These are phyloP conservation scores for Melaleuca quinquenervia DNA, from an alignment of 345 rosid genomes.

Conservation along the genomic window DNA sequence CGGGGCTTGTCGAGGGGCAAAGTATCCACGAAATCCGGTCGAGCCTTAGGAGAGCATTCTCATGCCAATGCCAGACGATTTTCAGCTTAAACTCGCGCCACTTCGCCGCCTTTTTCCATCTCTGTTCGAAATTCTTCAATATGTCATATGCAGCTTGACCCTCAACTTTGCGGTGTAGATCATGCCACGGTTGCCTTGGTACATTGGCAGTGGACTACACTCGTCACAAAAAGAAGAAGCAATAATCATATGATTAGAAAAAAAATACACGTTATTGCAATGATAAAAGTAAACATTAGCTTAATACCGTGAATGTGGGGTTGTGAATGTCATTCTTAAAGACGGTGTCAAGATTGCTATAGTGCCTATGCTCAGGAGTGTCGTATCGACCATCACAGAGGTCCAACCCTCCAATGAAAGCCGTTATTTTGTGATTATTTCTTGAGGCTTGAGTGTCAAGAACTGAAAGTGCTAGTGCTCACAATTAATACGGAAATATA, in stretches of 20 bases:
- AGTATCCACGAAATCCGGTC: constrained; percentile 48
- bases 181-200: constrained; percentile 79
- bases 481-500: no score
- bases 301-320: constrained; percentile 48
- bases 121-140: constrained; percentile 49
- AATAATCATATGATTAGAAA: not conserved
- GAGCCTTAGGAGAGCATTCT: constrained; percentile 37
- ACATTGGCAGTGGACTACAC: constrained; percentile 20
- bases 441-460: constrained; percentile 46
- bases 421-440: constrained; percentile 40
- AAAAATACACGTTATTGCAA: not conserved
- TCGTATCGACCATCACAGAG: constrained; percentile 65
- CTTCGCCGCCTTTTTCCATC: constrained; percentile 47
- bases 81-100: constrained; percentile 42
- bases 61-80: constrained; percentile 38
- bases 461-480: no score
- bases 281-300: not conserved
- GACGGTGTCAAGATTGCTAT: constrained; percentile 35
- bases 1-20: constrained; percentile 28
- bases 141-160: constrained; percentile 69
- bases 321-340: constrained; percentile 45
- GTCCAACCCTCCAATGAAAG: constrained; percentile 62
- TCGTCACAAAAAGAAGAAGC: not conserved
- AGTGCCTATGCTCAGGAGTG: constrained; percentile 57
- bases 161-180: constrained; percentile 56